Evolutionary conservation across 441 rosid species (phyloP), one percentile per base, ranked within the genome.

Genomic region (Omphalea diandra): DNA sequence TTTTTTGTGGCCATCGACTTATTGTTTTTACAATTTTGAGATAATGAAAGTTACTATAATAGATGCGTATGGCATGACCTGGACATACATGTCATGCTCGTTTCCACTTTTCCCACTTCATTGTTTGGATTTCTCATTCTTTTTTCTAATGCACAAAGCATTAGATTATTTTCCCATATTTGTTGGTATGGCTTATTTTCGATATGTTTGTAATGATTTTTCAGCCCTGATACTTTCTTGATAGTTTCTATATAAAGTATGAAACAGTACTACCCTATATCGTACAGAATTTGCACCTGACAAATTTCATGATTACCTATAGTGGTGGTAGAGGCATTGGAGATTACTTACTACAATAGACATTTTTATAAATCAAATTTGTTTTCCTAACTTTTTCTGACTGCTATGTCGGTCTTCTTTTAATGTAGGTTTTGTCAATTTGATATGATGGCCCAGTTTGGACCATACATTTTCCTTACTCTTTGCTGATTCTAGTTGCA

Each of bases 11-110:
- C n/a, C n/a, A n/a, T n/a, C n/a, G n/a, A n/a, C n/a, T n/a, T n/a
- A n/a, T n/a, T n/a, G n/a, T n/a, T n/a, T n/a, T 71, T 60, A n/a
- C 22, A 24, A 65, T 24, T 35, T 68, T 43, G 32, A 55, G 55
- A 29, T 43, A 29, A 7, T 40, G 6, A 55, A 68, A 31, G 26
- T 55, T 55, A 27, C 63, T 14, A 14, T 57, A 6, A 26, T 55
- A 38, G 12, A 67, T 27, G 8, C n/a, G 20, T 11, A 56, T 15
- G n/a, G 55, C 17, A 63, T 29, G 40, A 27, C 54, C 17, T 44
- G 55, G 4, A 63, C 46, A 3, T 44, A 38, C n/a, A 31, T 70
- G 47, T 0, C 15, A 2, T 33, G 6, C 41, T 62, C 32, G 41
- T 15, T 70, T 18, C 49, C 18, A 43, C 22, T 11, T 52, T 58